Evolutionary conservation across 202 grass and related monocot genomes (phyloP).

Genomic region (Elaeis oleifera): DNA sequence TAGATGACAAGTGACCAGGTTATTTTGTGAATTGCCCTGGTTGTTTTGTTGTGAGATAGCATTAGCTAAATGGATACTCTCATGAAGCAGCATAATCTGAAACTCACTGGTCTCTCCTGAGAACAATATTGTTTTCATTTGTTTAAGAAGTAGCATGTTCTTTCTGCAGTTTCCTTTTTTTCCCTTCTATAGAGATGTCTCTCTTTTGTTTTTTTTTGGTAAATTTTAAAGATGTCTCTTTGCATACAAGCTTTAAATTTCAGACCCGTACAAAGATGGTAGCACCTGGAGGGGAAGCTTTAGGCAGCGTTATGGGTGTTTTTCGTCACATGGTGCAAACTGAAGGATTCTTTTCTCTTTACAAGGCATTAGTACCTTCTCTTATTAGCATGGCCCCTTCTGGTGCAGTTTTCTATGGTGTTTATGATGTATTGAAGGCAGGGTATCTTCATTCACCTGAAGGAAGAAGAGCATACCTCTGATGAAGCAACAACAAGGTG

Average conservation of each 20-base stretch:
- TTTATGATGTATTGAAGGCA: constrained; percentile 91
- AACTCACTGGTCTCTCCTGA: no score
- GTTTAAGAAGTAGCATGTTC: no score
- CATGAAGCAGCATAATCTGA: no score
- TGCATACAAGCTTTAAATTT: constrained; percentile 19
- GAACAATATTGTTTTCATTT: no score
- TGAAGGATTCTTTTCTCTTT: constrained; percentile 91
- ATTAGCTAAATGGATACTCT: no score
- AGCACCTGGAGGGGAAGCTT: constrained; percentile 87
- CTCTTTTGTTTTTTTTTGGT: not conserved
- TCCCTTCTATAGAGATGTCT: no score
- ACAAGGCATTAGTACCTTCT: constrained; percentile 87
- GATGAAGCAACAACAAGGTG: constrained; percentile 54
- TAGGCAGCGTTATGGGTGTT: constrained; percentile 84
- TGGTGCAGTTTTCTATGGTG: constrained; percentile 93
- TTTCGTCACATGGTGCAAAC: constrained; percentile 77
- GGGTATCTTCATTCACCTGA: constrained; percentile 70
- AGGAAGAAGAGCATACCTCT: constrained; percentile 45
- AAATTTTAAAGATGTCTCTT: no score
- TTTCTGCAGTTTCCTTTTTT: no score
- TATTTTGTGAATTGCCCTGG: no score
- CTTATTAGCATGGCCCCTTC: constrained; percentile 99
- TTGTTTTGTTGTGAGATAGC: no score
- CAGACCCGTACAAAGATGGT: constrained; percentile 97
- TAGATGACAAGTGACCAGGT: no score